These are phyloP conservation scores for Lipomyces spencermartinsiae DNA, from an alignment of 805 yeast genomes.

Conservation along the genomic window DNA sequence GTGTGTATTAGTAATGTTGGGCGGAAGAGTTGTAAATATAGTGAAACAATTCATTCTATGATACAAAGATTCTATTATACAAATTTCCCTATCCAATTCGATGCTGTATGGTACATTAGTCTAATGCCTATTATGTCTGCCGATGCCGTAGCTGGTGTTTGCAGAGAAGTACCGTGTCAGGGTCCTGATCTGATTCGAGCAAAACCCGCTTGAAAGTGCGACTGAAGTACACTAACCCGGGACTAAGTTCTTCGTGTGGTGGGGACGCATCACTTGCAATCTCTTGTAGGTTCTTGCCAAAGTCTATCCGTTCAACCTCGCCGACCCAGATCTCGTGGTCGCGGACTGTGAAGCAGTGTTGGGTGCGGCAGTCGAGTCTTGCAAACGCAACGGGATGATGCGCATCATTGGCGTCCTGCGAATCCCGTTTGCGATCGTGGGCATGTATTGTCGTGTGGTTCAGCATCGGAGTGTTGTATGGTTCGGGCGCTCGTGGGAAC, in stretches of 20 bases:
- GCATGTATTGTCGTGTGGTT: constrained; percentile 17
- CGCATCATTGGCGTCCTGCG: not conserved
- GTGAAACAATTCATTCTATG: not conserved
- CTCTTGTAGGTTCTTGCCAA: constrained; percentile 6
- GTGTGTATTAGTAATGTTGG: not conserved
- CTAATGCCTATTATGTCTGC: not conserved
- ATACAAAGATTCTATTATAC: not conserved
- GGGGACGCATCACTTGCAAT: not conserved
- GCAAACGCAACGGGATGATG: constrained; percentile 29
- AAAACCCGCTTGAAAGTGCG: constrained; percentile 20
- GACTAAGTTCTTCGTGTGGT: not conserved
- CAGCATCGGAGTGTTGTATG: constrained; percentile 30
- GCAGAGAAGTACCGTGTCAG: not conserved
- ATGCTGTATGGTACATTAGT: not conserved
- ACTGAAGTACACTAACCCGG: constrained; percentile 25
- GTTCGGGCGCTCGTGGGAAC: constrained; percentile 61
- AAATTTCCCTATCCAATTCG: not conserved
- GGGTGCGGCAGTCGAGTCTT: constrained; percentile 28
- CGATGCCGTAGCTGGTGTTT: not conserved
- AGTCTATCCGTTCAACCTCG: constrained; percentile 59
- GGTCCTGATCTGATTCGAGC: not conserved
- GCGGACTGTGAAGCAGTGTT: constrained; percentile 59
- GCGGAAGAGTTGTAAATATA: not conserved
- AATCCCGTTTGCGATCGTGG: not conserved
- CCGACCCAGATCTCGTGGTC: constrained; percentile 95